phyloP scores from a whole-genome alignment of 31 red algal species.

The Bonnemaisonia californica region DNA sequence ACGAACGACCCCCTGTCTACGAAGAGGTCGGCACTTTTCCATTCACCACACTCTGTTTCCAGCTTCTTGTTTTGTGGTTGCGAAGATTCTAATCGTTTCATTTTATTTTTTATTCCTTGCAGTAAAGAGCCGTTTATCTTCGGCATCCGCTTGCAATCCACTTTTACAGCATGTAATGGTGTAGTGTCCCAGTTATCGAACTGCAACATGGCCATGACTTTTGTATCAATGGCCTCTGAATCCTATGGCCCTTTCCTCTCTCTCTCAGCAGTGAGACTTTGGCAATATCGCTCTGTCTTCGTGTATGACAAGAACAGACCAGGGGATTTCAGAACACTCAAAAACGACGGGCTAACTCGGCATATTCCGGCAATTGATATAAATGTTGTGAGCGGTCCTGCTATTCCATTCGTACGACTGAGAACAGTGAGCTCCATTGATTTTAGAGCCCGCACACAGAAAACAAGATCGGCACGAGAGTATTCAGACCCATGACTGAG shows the following conservation, averaged over 20 bases:
- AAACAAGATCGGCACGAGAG: neutral
- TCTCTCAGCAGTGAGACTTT: slow-evolving; percentile 3
- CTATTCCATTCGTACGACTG: slow-evolving; percentile 3
- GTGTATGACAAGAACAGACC: slow-evolving; percentile 26
- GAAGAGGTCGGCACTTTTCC: too few species aligned
- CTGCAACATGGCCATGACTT: neutral
- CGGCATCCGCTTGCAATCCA: neutral
- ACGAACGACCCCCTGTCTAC: too few species aligned
- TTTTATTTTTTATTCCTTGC: neutral
- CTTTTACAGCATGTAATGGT: neutral
- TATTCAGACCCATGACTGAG: neutral
- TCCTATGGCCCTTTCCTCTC: neutral
- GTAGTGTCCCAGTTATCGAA: slow-evolving; percentile 16
- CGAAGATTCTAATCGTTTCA: neutral
- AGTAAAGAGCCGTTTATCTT: slow-evolving; percentile 11
- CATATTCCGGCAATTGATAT: slow-evolving; percentile 16
- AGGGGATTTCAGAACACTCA: neutral
- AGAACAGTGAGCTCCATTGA: slow-evolving; percentile 4
- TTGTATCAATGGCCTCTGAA: neutral
- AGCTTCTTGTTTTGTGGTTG: neutral
- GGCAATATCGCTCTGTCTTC: slow-evolving; percentile 13
- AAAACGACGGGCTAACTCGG: slow-evolving; percentile 14
- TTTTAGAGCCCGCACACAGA: slow-evolving; percentile 18
- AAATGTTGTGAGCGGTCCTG: slow-evolving; percentile 7
- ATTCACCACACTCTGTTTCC: neutral